Evolutionary conservation across 176 grass and related monocot genomes (phyloP), one percentile per base, ranked within the genome.

Genomic region (Lolium rigidum): DNA sequence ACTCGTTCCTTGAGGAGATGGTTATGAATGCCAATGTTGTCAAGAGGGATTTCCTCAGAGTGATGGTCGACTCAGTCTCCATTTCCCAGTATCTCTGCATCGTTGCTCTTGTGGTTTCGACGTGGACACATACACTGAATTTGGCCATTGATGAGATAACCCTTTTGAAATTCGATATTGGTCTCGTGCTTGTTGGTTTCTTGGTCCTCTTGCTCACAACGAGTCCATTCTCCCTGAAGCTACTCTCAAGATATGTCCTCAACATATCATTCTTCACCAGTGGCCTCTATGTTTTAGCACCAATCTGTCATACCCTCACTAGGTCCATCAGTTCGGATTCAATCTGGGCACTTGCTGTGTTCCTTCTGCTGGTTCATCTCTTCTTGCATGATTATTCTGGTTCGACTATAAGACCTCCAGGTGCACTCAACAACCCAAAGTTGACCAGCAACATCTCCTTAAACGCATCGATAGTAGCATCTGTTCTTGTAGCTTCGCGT

Each of bases 251-350:
- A 69, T 99, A 99, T 88, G 56, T 97, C 80, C 92, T 96, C 71
- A 99, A 94, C 58, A 94, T 94, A 80, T 93, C 92, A 25, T 99
- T 99, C 72, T 97, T 99, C 77, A 93, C 85, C 14, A 90, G 92
- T 77, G 94, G 90, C 47, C 89, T 99, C 55, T 97, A 99, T 77
- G 85, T 99, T 94, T 77, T 97, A 49, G 97, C 94, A 4, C 94
- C 94, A 81, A 84, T 94, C 9, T 99, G 94, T 82, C 94, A 99
- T 69, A 99, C 90, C 69, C 89, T 99, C 28, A 97, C 94, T 13
- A 93, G 97, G 77, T 99, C 94, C 26, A 99, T 99, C 79, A 97
- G 97, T 65, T 96, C 97, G 77, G 94, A 97, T 85, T 99, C 94
- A 0, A 97, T 99, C 74, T 94, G 88, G 90, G 90, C 85, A 38